Base-by-base conservation (phyloP, 1,284 basidiomycete genomes). In the Sporisorium graminicola region DNA sequence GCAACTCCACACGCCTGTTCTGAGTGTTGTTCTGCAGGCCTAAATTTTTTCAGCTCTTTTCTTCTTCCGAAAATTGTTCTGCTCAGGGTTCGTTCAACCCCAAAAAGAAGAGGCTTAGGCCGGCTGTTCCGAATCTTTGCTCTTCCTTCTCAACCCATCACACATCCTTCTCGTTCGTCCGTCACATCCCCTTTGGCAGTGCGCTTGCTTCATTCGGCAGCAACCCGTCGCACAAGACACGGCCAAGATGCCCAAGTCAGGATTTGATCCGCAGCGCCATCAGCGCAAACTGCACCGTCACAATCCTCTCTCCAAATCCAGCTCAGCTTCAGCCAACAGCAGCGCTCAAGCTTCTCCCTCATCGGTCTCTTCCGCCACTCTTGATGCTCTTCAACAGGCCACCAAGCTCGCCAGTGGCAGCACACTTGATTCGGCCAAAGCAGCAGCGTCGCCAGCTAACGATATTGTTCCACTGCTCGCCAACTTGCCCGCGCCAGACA, bases 391-490 rank as follows among this genome's bases (percentile, higher is more conserved):
- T n/a, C 68, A 71, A 27, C 63, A 68, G 49, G 62, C 58, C 20
- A 42, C 46, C 3, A 69, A 68, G 35, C n/a, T 37, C 22, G 35
- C 47, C 29, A 37, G 51, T 29, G 40, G 47, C 31, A 26, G 9
- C 40, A n/a, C 40, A 43, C 2, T 14, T 14, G 8, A 43, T 14
- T 20, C 40, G 6, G 27, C 27, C 13, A 49, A 49, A 49, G 2
- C 27, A 24, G 24, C 53, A 31, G 2, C 29, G 31, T 22, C 55
- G 6, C 42, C 62, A 40, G 37, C 57, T 14, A 67, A 76, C 31
- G 63, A 77, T 33, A 74, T 81, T 22, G 58, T 84, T 5, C 82
- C 82, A 7, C 67, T 81, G 31, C 70, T 84, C 1, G 57, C 65
- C 18, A 80, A 80, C 18, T 71, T 84, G 6, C 79, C 80, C 1